Conservation (phyloP, 208 protist genomes). For the Blechomonas ayalai region DNA sequence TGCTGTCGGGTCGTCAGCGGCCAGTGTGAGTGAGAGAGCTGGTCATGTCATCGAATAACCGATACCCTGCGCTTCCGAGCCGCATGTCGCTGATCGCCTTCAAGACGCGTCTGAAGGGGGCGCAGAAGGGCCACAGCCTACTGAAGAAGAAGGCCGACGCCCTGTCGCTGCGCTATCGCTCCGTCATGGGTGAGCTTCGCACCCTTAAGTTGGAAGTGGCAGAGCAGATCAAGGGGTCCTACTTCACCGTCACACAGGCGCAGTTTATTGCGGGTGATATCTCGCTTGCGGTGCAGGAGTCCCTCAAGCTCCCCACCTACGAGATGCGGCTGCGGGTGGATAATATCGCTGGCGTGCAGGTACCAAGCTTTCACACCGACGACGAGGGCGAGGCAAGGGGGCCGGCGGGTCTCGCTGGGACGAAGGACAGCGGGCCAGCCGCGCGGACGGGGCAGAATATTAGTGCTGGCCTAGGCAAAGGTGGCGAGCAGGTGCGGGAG, state of each 20-base stretch:
- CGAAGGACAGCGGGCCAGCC: background rate
- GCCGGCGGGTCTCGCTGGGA: conserved; percentile 4
- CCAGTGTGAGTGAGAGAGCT: too few species aligned
- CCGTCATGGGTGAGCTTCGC: conserved; percentile 93
- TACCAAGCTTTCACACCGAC: conserved; percentile 91
- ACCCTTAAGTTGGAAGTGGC: conserved; percentile 81
- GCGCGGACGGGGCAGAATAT: conserved; percentile 7
- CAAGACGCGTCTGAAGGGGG: conserved; percentile 94
- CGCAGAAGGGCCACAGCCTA: conserved; percentile 97
- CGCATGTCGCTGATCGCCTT: conserved; percentile 91
- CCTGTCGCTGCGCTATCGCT: conserved; percentile 94
- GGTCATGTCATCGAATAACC: conserved; percentile 80
- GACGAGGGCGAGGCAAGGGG: conserved; percentile 3
- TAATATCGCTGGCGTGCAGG: conserved; percentile 98
- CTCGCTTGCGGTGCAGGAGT: conserved; percentile 91
- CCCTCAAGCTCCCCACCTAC: conserved; percentile 85
- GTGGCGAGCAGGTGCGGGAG: conserved; percentile 95
- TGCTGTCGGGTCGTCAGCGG: too few species aligned
- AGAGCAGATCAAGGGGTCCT: conserved; percentile 83
- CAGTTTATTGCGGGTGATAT: conserved; percentile 97
- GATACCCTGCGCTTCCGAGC: conserved; percentile 85
- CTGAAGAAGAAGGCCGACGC: conserved; percentile 99
- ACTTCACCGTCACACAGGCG: conserved; percentile 95
- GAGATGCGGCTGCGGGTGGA: conserved; percentile 90
- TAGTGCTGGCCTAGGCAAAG: conserved; percentile 92